Conservation (phyloP, 179 eudicot species). For the Camellia oleifera region DNA sequence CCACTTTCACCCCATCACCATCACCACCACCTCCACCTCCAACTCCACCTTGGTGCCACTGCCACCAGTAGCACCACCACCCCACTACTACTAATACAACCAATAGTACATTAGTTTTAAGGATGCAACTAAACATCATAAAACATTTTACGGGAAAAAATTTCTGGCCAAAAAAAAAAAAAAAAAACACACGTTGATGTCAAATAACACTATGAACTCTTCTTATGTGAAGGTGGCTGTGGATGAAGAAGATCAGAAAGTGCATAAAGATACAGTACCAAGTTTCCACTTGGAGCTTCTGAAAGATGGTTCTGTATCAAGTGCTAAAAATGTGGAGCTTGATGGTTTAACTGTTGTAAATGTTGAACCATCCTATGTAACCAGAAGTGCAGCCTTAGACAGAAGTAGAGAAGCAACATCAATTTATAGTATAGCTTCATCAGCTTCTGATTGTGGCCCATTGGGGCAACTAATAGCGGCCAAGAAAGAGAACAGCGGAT, state of each 20-base stretch:
- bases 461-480: background rate
- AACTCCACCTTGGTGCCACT: no score
- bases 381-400: conserved; percentile 13
- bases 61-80: no score
- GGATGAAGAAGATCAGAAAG: conserved; percentile 18
- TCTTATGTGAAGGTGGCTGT: conserved; percentile 18
- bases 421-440: background rate
- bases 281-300: conserved; percentile 3
- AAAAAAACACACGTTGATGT: background rate
- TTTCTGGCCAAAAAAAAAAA: no score
- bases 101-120: no score
- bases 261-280: conserved; percentile 13
- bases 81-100: no score
- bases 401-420: conserved; percentile 17
- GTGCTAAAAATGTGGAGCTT: conserved; percentile 8
- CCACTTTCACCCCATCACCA: no score
- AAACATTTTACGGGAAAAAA: no score
- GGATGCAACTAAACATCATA: no score
- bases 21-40: no score
- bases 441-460: conserved; percentile 10
- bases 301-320: conserved; percentile 7
- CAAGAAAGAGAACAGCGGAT: conserved; percentile 11
- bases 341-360: conserved; percentile 12
- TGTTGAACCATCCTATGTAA: conserved; percentile 18
- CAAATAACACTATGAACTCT: conserved; percentile 12